Base-by-base conservation (phyloP, 345 rosid genomes). In the Camelina hispida region DNA sequence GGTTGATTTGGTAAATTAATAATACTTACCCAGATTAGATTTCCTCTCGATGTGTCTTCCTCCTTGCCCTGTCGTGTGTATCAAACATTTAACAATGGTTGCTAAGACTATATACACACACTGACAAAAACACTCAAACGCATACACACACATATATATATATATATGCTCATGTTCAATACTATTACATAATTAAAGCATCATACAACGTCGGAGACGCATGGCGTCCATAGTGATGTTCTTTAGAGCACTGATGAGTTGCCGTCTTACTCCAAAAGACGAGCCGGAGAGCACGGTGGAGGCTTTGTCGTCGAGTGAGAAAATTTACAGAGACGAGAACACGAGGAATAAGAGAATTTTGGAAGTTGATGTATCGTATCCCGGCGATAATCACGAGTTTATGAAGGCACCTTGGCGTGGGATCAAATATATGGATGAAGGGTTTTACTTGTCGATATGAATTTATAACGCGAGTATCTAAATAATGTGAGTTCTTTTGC, bases 161-260 rank as follows among this genome's bases (percentile, higher is more conserved):
- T 14, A 15, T 44, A 51, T 20, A 22, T 52, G 15, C 8, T 10
- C 11, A 22, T 51, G 13, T 50, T 48, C 54, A 50, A 50, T 50
- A 13, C 12, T 51, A 9, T 17, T 22, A 13, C 32, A 10, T 11
- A 44, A 34, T 7, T 7, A 59, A 59, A 75, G 62, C 68, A 51
- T 68, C 57, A 0, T 48, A 38, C 66, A 34, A 37, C 60, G 43
- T 61, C 52, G 16, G 13, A 52, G 22, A 46, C 11, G 42, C 16
- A 78, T 78, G 81, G 81, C 81, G 34, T 78, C 81, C 15, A 58
- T 78, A 51, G 52, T 78, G 81, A 71, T 78, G 77, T 14, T 78
- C 62, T 5, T 78, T 58, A 59, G 52, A 66, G 81, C 81, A 72
- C 11, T 78, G 15, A 78, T 78, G 81, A 72, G 69, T 51, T 72